Conservation (phyloP, 2,329 filamentous ascomycete species). For the Cyphellophora attinorum region DNA sequence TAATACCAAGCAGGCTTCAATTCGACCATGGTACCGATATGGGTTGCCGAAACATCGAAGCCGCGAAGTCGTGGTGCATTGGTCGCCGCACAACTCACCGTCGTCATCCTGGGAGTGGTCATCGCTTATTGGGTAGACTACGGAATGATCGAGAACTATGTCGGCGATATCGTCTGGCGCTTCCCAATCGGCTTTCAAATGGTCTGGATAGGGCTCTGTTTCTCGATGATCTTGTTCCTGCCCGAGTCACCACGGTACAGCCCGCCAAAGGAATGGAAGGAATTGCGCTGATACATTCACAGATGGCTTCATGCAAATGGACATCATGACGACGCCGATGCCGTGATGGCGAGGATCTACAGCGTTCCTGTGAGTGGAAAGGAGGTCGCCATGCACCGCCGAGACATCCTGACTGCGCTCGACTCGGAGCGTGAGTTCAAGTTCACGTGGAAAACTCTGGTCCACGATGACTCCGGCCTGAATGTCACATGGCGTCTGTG, state of each 20-base stretch:
- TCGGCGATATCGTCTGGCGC: conserved; percentile 21
- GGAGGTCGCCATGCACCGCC: conserved; percentile 7
- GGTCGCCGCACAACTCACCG: conserved; percentile 10
- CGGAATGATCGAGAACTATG: conserved; percentile 7
- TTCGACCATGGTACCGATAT: conserved; percentile 11
- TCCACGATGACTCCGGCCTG: conserved; percentile 9
- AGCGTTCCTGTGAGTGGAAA: conserved; percentile 6
- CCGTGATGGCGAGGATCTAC: conserved; percentile 11
- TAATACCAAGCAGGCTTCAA: conserved; percentile 6
- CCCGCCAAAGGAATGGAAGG: conserved; percentile 18
- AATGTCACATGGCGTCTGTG: conserved; percentile 12
- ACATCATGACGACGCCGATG: conserved; percentile 7
- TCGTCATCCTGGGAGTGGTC: conserved; percentile 6
- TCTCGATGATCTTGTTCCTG: conserved; percentile 25
- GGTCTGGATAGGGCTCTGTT: conserved; percentile 31
- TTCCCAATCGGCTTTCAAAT: conserved; percentile 41
- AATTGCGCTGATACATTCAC: neutral
- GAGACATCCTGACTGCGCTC: conserved; percentile 7
- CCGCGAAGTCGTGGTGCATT: conserved; percentile 8
- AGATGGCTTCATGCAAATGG: conserved; percentile 8
- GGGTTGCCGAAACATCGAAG: conserved; percentile 10
- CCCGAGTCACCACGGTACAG: conserved; percentile 25
- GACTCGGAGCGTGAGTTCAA: conserved; percentile 11
- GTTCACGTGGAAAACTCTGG: conserved; percentile 9
- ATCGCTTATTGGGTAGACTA: conserved; percentile 13